A percentile compares a stretch with the other conserved stretches of the same genome.
Conservation (phyloP, 192 early-diverging fungal genomes). For the Umbelopsis ramanniana region DNA sequence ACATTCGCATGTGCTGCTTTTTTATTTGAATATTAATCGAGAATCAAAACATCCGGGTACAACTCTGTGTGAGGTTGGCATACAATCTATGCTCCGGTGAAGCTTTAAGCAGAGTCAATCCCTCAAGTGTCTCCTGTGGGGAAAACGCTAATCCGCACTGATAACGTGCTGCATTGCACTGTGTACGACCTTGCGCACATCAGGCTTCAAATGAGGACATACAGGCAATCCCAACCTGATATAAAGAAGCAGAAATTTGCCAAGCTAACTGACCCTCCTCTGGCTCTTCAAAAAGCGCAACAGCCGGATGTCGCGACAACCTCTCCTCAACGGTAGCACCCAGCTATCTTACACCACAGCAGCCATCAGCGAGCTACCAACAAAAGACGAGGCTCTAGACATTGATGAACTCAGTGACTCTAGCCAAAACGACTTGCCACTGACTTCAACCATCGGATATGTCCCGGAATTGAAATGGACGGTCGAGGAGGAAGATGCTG, state of each 20-base stretch:
- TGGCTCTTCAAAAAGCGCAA: neutral
- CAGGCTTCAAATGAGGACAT: conserved; percentile 16
- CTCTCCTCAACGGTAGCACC: neutral
- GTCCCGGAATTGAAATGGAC: conserved; percentile 22
- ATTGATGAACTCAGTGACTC: neutral
- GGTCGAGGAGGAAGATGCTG: conserved; percentile 16
- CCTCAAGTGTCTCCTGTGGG: neutral
- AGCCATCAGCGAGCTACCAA: neutral
- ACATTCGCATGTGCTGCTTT: no score
- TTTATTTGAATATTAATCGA: no score
- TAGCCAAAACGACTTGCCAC: neutral
- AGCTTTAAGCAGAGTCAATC: neutral
- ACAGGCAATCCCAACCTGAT: neutral
- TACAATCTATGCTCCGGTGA: no score
- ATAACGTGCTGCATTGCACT: neutral
- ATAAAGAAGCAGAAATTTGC: neutral
- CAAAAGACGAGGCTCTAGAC: neutral
- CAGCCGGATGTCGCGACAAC: neutral
- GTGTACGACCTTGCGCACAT: conserved; percentile 13
- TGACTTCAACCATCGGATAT: conserved; percentile 9
- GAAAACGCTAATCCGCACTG: neutral
- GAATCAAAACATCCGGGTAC: no score
- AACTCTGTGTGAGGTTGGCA: no score
- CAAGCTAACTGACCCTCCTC: neutral
- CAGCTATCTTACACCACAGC: neutral